Base-by-base conservation (phyloP, 371 early-diverging fungal genomes). In the Mucor ambiguus region DNA sequence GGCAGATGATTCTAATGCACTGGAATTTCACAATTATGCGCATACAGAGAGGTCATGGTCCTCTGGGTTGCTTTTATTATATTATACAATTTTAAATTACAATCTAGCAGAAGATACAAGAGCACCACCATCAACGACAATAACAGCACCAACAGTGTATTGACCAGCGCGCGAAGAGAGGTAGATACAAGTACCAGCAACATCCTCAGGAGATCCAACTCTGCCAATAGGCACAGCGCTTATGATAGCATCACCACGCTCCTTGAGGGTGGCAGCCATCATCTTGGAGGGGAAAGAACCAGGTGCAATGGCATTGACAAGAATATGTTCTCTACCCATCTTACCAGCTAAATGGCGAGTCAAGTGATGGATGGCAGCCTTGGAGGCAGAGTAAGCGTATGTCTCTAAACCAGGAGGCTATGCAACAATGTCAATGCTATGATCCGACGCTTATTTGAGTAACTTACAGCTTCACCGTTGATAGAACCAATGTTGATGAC, bases 301-400 rank as follows among this genome's bases (percentile, higher is more conserved):
- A 0, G 97, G 96, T 0, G 96, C 96, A 64, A 96, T 86, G 9
- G 94, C 93, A 68, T 96, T 97, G 29, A 93, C 93, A 18, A 92
- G 85, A 62, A 97, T 91, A 62, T 85, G 67, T 26, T 86, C 81
- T 61, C 61, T 58, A 24, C 87, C 92, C 46, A 94, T 68, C 41
- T 88, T 87, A 12, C 79, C 81, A 3, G 92, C 91, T 70, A 93
- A 75, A 46, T 89, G 89, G 22, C 86, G 78, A 1, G 89, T 88
- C 71, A 94, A 67, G 55, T 92, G 93, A 68, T 93, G 93, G 29
- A 93, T 74, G 3, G 92, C 93, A 1, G 94, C 93, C 72, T 94
- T 93, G 54, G 90, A 89, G 14, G 89, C 84, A 33, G 89, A 84
- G 69, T 94, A 94, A 26, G 93, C 93, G 57, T 89, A 92, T 2